Base-by-base conservation (phyloP, 225 moss, liverwort and hornwort species). In the Asterella californica region DNA sequence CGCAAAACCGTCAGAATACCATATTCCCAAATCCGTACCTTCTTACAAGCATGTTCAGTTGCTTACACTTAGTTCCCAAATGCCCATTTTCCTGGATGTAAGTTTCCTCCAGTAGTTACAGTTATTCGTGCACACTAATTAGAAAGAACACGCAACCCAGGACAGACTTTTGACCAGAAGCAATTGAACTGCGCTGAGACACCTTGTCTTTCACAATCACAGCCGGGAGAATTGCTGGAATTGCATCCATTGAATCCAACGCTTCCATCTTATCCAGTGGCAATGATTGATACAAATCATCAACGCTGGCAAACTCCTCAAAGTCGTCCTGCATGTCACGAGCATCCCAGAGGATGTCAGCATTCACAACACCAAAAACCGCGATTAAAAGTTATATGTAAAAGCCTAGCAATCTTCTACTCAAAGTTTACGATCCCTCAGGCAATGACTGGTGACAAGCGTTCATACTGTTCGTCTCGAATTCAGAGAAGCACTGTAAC, bases 191-290 rank as follows among this genome's bases (percentile, higher is more conserved):
- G n/a, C 3, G 32, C 29, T 63, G 63, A 5, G 63, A 37, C 78
- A 94, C 96, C 96, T 97, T 97, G 74, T 97, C 96, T 86, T 94
- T 97, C 74, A 86, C 88, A 76, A 92, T 78, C 80, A 89, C 86
- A 47, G 89, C 85, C 81, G 92, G 89, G 66, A 93, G 82, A 84
- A 97, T 84, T 76, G 88, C 83, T 64, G 92, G 90, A 83, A 90
- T 89, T 64, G 92, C 90, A 83, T 97, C 96, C 74, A 94, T 62
- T 70, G 85, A 85, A 85, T 94, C 92, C 84, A 94, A 75, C 68
- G 93, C 96, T 83, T 97, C 96, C 79, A 97, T 91, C 81, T 97
- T 97, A 76, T 97, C 96, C 25, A 93, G 91, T 59, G 94, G 94
- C 74, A 97, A 84, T 55, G 91, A 91, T 83, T 93, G 90, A 81